phyloP scores from a whole-genome alignment of 108 stramenopile genomes.

The Bacterosira constricta region DNA sequence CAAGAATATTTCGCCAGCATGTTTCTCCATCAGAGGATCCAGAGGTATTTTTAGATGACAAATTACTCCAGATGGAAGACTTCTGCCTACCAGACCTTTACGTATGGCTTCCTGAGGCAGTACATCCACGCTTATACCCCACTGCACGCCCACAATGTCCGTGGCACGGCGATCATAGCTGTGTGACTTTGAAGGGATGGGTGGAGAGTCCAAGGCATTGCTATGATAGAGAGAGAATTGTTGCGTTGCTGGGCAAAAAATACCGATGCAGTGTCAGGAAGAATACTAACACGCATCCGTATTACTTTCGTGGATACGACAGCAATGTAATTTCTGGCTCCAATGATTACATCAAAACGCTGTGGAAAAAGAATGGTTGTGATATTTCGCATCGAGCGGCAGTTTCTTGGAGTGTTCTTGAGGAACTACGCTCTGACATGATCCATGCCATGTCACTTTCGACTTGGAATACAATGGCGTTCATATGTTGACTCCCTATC shows the following conservation, averaged over 20 bases:
- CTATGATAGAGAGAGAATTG: not conserved
- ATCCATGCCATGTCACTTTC: not conserved
- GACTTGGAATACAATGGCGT: not conserved
- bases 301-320: not conserved
- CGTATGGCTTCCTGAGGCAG: not conserved
- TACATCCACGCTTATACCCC: slow-evolving; percentile 1
- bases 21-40: not conserved
- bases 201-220: slow-evolving; percentile 3
- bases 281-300: not conserved
- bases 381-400: no score
- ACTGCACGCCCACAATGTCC: not conserved
- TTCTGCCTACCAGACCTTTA: not conserved
- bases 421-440: not conserved
- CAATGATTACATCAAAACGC: not conserved
- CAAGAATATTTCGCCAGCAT: not conserved
- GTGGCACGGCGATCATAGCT: not conserved
- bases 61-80: not conserved
- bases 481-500: not conserved
- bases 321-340: not conserved
- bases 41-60: not conserved
- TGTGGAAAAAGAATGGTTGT: slow-evolving; percentile 3
- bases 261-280: not conserved
- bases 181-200: not conserved
- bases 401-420: not conserved
- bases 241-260: not conserved